A percentile compares a stretch with the other conserved stretches of the same genome.
phyloP scores from a whole-genome alignment of 768 basidiomycete species.

The Coprinopsis marcescibilis region DNA sequence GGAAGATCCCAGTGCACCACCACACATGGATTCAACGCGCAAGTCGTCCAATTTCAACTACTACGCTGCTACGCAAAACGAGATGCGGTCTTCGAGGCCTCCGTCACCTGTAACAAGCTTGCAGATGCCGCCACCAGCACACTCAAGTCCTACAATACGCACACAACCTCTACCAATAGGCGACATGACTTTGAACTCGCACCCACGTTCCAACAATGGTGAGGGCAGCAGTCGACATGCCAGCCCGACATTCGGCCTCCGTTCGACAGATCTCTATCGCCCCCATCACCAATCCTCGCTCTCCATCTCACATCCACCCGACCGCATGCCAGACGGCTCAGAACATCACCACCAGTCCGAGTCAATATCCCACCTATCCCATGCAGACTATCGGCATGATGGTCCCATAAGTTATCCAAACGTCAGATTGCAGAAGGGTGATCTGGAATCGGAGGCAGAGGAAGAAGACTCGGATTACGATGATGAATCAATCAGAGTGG shows the following conservation, averaged over 20 bases:
- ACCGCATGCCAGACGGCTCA: not conserved
- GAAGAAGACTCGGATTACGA: too few relatives aligned
- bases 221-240: not conserved
- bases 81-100: too few relatives aligned
- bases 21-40: not conserved
- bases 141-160: not conserved
- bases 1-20: not conserved
- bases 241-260: not conserved
- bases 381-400: too few relatives aligned
- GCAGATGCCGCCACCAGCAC: not conserved
- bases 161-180: not conserved
- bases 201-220: not conserved
- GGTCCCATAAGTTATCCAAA: too few relatives aligned
- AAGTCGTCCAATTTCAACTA: not conserved
- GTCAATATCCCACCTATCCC: too few relatives aligned
- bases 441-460: too few relatives aligned
- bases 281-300: not conserved
- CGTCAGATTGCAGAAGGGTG: too few relatives aligned
- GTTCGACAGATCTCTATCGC: conserved; percentile 2
- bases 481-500: too few relatives aligned
- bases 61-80: too few relatives aligned
- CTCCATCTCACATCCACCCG: conserved; percentile 1
- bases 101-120: too few relatives aligned
- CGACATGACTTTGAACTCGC: not conserved
- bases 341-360: too few relatives aligned